These are phyloP conservation scores for Ramaria sp. DNA, from an alignment of 768 basidiomycete genomes.

Conservation along the genomic window DNA sequence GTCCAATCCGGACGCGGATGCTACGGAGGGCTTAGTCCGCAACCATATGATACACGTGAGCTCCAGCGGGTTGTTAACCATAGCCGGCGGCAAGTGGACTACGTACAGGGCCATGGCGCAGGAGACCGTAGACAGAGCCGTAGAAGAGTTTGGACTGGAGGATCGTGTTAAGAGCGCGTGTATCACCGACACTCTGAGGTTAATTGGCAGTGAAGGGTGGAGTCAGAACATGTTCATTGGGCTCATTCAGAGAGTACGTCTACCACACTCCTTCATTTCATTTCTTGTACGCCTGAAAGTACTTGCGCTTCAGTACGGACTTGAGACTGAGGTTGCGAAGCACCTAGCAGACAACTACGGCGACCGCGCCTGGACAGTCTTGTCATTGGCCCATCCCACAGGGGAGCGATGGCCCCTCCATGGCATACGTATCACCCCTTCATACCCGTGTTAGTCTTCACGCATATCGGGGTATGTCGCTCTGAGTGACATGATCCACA, in stretches of 20 bases:
- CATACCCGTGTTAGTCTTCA: slow-evolving; percentile 59
- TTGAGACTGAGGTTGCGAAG: slow-evolving; percentile 86
- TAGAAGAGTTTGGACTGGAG: slow-evolving; percentile 65
- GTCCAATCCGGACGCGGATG: slow-evolving; percentile 58
- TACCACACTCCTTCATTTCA: background rate
- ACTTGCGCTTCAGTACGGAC: slow-evolving; percentile 50
- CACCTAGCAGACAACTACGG: slow-evolving; percentile 93
- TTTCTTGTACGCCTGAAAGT: background rate
- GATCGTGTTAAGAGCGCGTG: slow-evolving; percentile 47
- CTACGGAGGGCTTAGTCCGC: slow-evolving; percentile 82
- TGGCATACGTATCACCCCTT: slow-evolving; percentile 56
- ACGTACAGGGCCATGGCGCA: slow-evolving; percentile 95
- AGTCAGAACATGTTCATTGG: slow-evolving; percentile 94
- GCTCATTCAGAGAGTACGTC: slow-evolving; percentile 74
- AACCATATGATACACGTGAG: slow-evolving; percentile 88
- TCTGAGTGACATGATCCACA: slow-evolving; percentile 16
- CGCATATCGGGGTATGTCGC: background rate
- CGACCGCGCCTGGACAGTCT: slow-evolving; percentile 93
- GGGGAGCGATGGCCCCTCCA: slow-evolving; percentile 80
- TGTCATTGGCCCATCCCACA: slow-evolving; percentile 66
- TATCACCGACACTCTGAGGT: slow-evolving; percentile 67
- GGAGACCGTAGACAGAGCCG: slow-evolving; percentile 84
- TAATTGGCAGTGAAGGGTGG: slow-evolving; percentile 93
- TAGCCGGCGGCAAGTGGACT: slow-evolving; percentile 98
- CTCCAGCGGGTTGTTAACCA: slow-evolving; percentile 76